Evolutionary conservation across 768 basidiomycete species (phyloP), one percentile per base, ranked within the genome.

Genomic region (Pisolithus orientalis): DNA sequence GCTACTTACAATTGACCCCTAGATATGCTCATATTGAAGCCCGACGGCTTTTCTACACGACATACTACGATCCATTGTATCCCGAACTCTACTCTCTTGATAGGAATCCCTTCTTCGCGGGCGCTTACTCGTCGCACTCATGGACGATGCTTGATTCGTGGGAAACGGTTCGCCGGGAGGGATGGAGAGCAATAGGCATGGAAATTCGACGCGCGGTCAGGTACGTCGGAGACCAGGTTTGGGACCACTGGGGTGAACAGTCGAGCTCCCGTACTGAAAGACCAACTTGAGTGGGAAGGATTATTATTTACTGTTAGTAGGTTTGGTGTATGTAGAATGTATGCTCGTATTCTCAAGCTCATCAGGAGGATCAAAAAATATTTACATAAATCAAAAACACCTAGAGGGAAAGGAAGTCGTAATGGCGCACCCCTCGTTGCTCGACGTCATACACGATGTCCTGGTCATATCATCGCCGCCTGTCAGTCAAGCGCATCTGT

Each of bases 61-160:
- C 79, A 53, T 90, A 88, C 58, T 88, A 85, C 60, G 87, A 91
- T 63, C 84, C 88, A 52, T 81, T 87, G 68, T 80, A 86, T 63
- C 83, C 85, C 14, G 83, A 88, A 60, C 75, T 88, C 49, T 78
- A 86, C 63, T 67, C 83, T 42, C 46, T 78, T 73, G 69, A 63
- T 65, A 59, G 53, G 27, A 54, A 39, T 46, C 57, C 66, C 49
- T 59, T 51, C 52, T 62, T 63, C 44, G 51, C 55, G 6, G 59
- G 71, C 62, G 54, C 69, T 62, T 59, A 65, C 69, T 60, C 63
- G 62, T 62, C 69, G 70, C 63, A 54, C 54, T 61, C 71, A 31
- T 73, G 75, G 69, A 69, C 75, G 21, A 51, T 68, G 38, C 49
- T 56, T 49, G 70, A 74, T 51, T 63, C 72, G 11, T 64, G 69